These are phyloP conservation scores for Petrea volubilis DNA, from an alignment of 257 asterid species.

Conservation along the genomic window DNA sequence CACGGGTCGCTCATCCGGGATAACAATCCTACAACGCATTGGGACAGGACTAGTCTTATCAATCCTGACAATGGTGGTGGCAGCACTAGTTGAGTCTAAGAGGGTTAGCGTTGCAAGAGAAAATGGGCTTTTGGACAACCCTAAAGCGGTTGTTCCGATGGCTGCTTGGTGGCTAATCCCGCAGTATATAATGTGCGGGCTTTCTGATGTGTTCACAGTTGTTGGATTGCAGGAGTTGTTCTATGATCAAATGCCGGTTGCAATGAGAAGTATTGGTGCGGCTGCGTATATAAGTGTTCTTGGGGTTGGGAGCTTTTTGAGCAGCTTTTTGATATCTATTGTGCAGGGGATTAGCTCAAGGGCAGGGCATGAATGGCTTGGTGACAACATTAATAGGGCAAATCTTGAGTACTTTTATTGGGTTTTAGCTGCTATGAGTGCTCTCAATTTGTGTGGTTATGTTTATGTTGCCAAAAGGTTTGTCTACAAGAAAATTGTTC, in stretches of 20 bases:
- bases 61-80: constrained; percentile 38
- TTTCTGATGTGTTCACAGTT: constrained; percentile 46
- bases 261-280: constrained; percentile 51
- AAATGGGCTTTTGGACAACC: constrained; percentile 28
- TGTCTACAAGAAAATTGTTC: constrained; percentile 23
- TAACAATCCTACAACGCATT: constrained; percentile 44
- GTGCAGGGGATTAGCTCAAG: constrained; percentile 36
- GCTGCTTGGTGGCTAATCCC: constrained; percentile 49
- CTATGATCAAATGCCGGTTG: constrained; percentile 53
- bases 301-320: constrained; percentile 49
- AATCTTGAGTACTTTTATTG: constrained; percentile 44
- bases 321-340: constrained; percentile 37
- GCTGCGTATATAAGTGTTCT: constrained; percentile 43
- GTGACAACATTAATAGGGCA: constrained; percentile 41
- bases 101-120: constrained; percentile 33
- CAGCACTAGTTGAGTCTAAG: constrained; percentile 38
- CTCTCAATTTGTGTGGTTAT: constrained; percentile 32
- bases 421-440: constrained; percentile 46
- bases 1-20: constrained; percentile 41
- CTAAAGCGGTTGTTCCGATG: constrained; percentile 38
- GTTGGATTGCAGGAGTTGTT: constrained; percentile 57
- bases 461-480: constrained; percentile 29
- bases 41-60: constrained; percentile 43
- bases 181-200: constrained; percentile 44
- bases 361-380: constrained; percentile 43